These are phyloP conservation scores for Mortierella alpina DNA, from an alignment of 192 early-diverging fungal species.

Conservation along the genomic window DNA sequence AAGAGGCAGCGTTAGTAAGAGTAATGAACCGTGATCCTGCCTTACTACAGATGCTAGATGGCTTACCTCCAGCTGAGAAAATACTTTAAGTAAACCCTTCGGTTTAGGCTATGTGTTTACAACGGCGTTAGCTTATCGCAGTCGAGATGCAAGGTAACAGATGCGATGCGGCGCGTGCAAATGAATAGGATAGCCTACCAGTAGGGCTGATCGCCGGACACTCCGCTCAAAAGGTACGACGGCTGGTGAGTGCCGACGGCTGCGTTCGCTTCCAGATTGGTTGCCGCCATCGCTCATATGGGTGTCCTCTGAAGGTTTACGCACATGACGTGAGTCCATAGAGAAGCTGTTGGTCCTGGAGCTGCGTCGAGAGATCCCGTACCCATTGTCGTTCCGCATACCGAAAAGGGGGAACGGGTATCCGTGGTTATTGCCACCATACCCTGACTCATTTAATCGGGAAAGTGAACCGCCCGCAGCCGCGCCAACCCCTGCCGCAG, in stretches of 20 bases:
- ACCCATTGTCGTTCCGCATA: conserved; percentile 17
- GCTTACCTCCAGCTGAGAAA: conserved; percentile 47
- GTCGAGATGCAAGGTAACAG: background rate
- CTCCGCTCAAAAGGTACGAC: conserved; percentile 46
- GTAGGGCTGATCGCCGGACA: conserved; percentile 39
- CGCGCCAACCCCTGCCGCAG: background rate
- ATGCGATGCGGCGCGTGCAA: background rate
- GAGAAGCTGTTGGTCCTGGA: conserved; percentile 47
- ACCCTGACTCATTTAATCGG: conserved; percentile 1
- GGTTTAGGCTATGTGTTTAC: conserved; percentile 32
- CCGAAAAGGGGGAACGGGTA: conserved; percentile 43
- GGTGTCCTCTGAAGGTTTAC: conserved; percentile 45
- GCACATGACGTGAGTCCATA: conserved; percentile 43
- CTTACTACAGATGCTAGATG: background rate
- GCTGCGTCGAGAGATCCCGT: conserved; percentile 27
- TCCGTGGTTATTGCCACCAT: conserved; percentile 6
- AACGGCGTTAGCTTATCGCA: background rate
- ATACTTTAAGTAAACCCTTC: conserved; percentile 46
- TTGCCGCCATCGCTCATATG: conserved; percentile 52
- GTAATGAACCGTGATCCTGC: background rate
- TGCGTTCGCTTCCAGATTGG: conserved; percentile 48
- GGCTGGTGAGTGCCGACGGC: conserved; percentile 42
- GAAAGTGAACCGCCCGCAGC: background rate
- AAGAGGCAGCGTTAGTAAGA: background rate
- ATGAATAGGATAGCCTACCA: conserved; percentile 14